Evolutionary conservation across 2,329 filamentous ascomycete species (phyloP).

Genomic region (Fusarium sacchari): DNA sequence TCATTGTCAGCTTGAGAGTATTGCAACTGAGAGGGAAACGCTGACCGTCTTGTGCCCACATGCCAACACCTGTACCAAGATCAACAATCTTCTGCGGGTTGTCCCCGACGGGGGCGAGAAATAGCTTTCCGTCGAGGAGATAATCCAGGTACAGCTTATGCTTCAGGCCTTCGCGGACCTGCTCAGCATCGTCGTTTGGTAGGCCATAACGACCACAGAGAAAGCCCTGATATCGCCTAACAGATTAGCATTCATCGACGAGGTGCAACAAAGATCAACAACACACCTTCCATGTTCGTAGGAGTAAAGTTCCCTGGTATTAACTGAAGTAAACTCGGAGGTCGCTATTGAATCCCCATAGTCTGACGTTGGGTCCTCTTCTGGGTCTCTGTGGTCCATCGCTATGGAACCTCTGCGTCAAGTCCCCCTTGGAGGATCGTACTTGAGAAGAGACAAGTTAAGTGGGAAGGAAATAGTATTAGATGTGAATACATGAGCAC

Average conservation of each 20-base stretch:
- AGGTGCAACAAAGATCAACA: background rate
- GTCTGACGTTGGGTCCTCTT: conserved; percentile 52
- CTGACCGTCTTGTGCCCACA: conserved; percentile 66
- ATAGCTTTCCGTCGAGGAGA: conserved; percentile 54
- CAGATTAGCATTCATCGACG: conserved; percentile 10
- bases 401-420: conserved; percentile 10
- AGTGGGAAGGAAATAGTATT: conserved; percentile 7
- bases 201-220: conserved; percentile 59
- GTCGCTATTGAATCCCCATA: conserved; percentile 51
- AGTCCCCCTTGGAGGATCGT: conserved; percentile 5
- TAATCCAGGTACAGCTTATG: conserved; percentile 61
- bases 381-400: conserved; percentile 41
- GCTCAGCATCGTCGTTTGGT: conserved; percentile 64
- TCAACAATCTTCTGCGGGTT: conserved; percentile 61
- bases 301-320: conserved; percentile 48
- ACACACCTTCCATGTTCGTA: conserved; percentile 52
- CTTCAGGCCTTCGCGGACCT: conserved; percentile 59
- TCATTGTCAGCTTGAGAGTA: conserved; percentile 8
- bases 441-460: conserved; percentile 18
- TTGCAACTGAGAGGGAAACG: background rate
- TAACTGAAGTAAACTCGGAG: conserved; percentile 55
- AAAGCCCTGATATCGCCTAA: conserved; percentile 61
- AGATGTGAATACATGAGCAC: conserved; percentile 35
- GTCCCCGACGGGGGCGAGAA: conserved; percentile 56
- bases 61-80: conserved; percentile 60